Percentiles rank a stretch among this genome's conserved stretches.
phyloP scores from a whole-genome alignment of 1,284 basidiomycete species.

The Cutaneotrichosporon cavernicola region DNA sequence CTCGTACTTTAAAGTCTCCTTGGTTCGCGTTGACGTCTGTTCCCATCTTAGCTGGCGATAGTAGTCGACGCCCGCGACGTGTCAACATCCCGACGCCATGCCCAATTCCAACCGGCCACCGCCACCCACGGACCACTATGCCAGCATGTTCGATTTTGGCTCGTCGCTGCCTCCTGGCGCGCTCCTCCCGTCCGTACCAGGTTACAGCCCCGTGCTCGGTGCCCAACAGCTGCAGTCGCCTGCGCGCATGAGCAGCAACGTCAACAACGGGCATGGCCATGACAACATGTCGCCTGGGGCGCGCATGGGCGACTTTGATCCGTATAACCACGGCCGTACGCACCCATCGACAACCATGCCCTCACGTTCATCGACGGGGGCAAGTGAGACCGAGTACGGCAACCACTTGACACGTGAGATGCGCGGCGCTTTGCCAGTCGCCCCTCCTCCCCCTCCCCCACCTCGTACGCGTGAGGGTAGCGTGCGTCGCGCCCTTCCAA shows the following conservation, averaged over 20 bases:
- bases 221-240: not conserved
- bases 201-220: not conserved
- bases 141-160: constrained; percentile 12
- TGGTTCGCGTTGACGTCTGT: not conserved
- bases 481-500: constrained; percentile 6
- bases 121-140: not conserved
- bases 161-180: constrained; percentile 19
- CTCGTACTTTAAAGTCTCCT: not conserved
- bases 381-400: not conserved
- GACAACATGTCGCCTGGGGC: not conserved
- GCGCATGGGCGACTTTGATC: not conserved
- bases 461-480: not conserved
- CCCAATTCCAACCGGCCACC: constrained; percentile 1
- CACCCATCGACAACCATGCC: not conserved
- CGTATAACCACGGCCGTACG: not conserved
- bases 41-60: not conserved
- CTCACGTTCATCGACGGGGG: not conserved
- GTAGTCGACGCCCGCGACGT: not conserved
- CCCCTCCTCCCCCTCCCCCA: not conserved
- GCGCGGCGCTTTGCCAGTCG: not conserved
- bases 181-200: not conserved
- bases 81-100: constrained; percentile 1
- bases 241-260: not conserved
- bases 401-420: not conserved
- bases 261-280: not conserved